phyloP scores from a whole-genome alignment of 2,329 filamentous ascomycete species.

The Tolypocladium tundrense region DNA sequence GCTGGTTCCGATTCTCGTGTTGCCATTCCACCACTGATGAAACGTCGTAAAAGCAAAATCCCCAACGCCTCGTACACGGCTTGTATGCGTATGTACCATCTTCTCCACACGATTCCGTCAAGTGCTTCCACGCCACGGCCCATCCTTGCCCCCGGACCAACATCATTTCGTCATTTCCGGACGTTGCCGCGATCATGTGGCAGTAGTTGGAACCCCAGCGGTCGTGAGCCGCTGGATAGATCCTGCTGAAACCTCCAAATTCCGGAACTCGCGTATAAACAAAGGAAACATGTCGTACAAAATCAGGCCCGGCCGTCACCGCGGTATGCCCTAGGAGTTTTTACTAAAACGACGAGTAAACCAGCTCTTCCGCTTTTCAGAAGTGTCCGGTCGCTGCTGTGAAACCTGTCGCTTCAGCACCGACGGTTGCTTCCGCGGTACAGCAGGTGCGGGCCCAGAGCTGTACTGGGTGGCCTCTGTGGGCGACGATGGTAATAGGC shows the following conservation, averaged over 20 bases:
- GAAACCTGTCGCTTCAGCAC: constrained; percentile 17
- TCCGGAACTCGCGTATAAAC: constrained; percentile 1
- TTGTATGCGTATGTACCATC: constrained; percentile 15
- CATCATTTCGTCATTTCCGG: not conserved
- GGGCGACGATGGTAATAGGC: constrained; percentile 15
- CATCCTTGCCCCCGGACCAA: not conserved
- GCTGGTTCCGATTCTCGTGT: not conserved
- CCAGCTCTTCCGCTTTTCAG: constrained; percentile 84
- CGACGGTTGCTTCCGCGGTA: constrained; percentile 18
- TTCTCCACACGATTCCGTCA: not conserved
- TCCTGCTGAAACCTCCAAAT: not conserved
- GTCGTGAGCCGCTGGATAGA: constrained; percentile 12
- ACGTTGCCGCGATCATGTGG: not conserved
- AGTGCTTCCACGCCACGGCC: too few relatives aligned
- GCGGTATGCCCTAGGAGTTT: constrained; percentile 10
- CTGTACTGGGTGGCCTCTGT: constrained; percentile 6
- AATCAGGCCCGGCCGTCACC: not conserved
- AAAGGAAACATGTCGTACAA: constrained; percentile 1
- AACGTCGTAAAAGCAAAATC: constrained; percentile 1
- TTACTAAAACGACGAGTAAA: constrained; percentile 75
- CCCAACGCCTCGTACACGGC: constrained; percentile 16
- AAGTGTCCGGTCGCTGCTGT: constrained; percentile 5
- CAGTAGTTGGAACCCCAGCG: not conserved
- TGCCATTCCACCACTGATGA: constrained; percentile 3
- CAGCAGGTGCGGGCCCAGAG: constrained; percentile 7